phyloP scores from a whole-genome alignment of 2,329 filamentous ascomycete species.

The Pseudodiploospora longispora region DNA sequence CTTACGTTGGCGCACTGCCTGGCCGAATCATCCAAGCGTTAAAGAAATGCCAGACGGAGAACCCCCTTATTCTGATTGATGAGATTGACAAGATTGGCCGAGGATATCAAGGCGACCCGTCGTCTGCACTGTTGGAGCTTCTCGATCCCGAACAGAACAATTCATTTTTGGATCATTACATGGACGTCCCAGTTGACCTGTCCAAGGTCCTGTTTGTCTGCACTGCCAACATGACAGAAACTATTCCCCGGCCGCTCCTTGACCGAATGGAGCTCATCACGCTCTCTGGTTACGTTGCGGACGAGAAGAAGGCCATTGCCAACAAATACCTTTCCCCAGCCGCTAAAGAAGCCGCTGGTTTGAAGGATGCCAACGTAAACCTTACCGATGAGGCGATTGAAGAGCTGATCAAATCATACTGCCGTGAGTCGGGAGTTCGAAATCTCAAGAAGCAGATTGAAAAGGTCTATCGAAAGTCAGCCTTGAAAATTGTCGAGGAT shows the following conservation, averaged over 20 bases:
- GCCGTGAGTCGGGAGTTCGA: constrained; percentile 90
- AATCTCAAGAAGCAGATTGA: constrained; percentile 99
- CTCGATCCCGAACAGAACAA: constrained; percentile 96
- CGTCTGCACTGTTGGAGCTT: constrained; percentile 85
- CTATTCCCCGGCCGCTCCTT: constrained; percentile 84
- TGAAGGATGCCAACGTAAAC: constrained; percentile 86
- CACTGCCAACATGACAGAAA: constrained; percentile 98
- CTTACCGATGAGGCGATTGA: constrained; percentile 81
- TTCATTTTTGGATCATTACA: constrained; percentile 96
- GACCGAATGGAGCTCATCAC: constrained; percentile 98
- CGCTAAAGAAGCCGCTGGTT: constrained; percentile 86
- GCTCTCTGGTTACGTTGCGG: constrained; percentile 89
- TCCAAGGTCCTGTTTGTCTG: constrained; percentile 98
- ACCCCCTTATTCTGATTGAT: constrained; percentile 91
- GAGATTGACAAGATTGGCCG: constrained; percentile 97
- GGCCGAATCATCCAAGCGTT: constrained; percentile 96
- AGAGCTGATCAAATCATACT: constrained; percentile 97
- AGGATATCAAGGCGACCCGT: constrained; percentile 92
- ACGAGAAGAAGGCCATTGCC: constrained; percentile 98
- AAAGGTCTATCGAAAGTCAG: constrained; percentile 96
- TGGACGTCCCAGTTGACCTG: constrained; percentile 94
- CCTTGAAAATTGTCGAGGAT: constrained; percentile 93
- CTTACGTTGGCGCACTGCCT: constrained; percentile 90
- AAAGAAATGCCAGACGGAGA: constrained; percentile 99
- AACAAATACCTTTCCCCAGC: constrained; percentile 86